Base-by-base conservation (phyloP, 2,329 filamentous ascomycete species). In the Trichoderma sp. region DNA sequence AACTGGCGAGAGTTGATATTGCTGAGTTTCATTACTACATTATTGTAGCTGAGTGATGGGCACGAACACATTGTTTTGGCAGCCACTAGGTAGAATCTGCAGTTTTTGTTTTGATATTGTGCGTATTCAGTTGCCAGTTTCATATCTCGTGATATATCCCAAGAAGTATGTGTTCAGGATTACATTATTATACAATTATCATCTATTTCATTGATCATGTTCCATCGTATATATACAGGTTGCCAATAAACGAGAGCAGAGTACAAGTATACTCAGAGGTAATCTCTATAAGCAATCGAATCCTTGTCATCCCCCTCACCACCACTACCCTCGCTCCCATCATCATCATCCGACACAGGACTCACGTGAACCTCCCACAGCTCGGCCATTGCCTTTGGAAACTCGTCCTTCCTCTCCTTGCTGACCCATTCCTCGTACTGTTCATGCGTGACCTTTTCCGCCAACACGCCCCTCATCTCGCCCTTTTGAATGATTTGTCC, bases 401-500 rank as follows among this genome's bases (percentile, higher is more conserved):
- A 77, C 12, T 70, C 72, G 54, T 66, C 66, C 58, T 72, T 67
- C 21, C 77, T 72, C 45, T 74, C 72, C 1, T 74, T 64, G 41
- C 72, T 79, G 28, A 78, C 73, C 78, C 80, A 82, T 51, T 78
- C 72, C 10, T 72, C 76, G 64, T 80, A 78, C 43, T 74, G 69
- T 6, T 75, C 71, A 19, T 82, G 76, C 0, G 81, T 82, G 28
- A 81, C 81, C 45, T 77, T 77, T 69, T 86, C 81, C 2, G 72
- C 75, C 44, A 89, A 71, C 34, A 89, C 70, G 0, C 82, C 81
- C 7, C 73, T 74, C 68, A 78, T 79, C 63, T 80, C 73, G 0
- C 62, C 62, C 14, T 17, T 47, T 10, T 28, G 15, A 2, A 48
- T 26, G 5, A 30, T 19, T 9, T 44, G 14, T 9, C 5, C 1